Base-by-base conservation (phyloP, 73 alveolate genomes). In the Uronychia setigera region DNA sequence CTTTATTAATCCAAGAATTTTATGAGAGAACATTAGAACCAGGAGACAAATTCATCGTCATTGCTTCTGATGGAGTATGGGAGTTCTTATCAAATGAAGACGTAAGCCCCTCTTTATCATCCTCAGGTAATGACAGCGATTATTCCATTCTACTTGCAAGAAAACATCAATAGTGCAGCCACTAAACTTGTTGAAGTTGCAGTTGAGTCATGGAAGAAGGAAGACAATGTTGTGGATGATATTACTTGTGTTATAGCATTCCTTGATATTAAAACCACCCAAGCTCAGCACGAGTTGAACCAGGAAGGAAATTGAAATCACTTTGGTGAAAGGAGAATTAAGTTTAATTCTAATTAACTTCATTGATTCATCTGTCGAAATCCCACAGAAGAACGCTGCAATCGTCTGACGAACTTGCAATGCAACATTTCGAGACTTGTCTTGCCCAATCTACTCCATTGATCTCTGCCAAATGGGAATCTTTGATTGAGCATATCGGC, bases 171-270 rank as follows among this genome's bases (percentile, higher is more conserved):
- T 79, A 96, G 97, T 34, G 99, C 99, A 5, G 97, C 98, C 35
- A 86, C 94, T 26, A 94, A 88, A 32, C 80, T 97, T 27, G 96
- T 94, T 58, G 87, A 87, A 74, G 92, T 77, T 76, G 94, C 98
- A 13, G 86, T 86, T 31, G 94, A 93, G 67, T 82, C 90, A 32
- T 97, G 99, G 99, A 82, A 93, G 59, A 78, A 87, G 58, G 97
- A 97, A 84, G 99, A 97, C 59, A 94, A 94, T 67, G 97, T 94
- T 29, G 93, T 97, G 31, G 99, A 97, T 84, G 99, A 97, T 82
- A 97, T 97, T 31, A 97, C 99, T 32, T 91, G 97, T 30, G 87
- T 97, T 13, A 88, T 92, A 0, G 93, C 90, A 35, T 96, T 96
- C 88, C 19, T 46, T 5, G 67, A 46, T 46, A 19, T 46, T 19